Evolutionary conservation across 495 filamentous ascomycete genomes (phyloP).

Genomic region (Pyrenopolyporus hunteri): DNA sequence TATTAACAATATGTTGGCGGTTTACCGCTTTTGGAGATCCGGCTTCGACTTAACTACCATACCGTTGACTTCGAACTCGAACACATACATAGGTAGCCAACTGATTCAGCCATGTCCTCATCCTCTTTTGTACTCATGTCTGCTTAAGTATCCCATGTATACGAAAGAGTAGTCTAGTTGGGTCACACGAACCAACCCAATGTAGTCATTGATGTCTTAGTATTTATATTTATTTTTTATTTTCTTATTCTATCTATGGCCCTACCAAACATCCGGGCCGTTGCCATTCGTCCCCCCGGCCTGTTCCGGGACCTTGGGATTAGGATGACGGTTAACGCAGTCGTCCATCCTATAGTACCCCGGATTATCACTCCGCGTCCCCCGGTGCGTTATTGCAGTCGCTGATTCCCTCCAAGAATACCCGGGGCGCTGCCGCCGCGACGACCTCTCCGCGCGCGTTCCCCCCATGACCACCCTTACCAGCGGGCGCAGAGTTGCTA

Average conservation of each 20-base stretch:
- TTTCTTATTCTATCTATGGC: not conserved
- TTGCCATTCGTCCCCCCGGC: not conserved
- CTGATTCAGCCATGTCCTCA: no score
- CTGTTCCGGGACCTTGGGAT: not conserved
- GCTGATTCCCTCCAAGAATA: constrained; percentile 20
- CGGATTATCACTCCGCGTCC: not conserved
- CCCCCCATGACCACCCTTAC: constrained; percentile 17
- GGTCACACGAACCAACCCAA: no score
- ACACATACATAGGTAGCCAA: no score
- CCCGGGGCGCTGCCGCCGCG: not conserved
- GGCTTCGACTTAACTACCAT: no score
- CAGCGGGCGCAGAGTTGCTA: constrained; percentile 51
- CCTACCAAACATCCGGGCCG: not conserved
- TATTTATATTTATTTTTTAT: not conserved
- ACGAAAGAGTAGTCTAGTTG: no score
- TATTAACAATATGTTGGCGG: no score
- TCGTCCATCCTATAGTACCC: constrained; percentile 19
- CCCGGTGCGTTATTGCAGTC: not conserved
- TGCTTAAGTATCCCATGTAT: no score
- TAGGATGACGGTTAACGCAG: not conserved
- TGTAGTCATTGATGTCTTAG: no score
- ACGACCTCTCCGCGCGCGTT: not conserved
- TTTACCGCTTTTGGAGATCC: no score
- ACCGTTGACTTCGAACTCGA: no score
- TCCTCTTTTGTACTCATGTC: no score